A percentile compares a stretch with the other conserved stretches of the same genome.
Evolutionary conservation across 805 yeast species (phyloP).

Genomic region (Vanderwaltozyma tropicalis): DNA sequence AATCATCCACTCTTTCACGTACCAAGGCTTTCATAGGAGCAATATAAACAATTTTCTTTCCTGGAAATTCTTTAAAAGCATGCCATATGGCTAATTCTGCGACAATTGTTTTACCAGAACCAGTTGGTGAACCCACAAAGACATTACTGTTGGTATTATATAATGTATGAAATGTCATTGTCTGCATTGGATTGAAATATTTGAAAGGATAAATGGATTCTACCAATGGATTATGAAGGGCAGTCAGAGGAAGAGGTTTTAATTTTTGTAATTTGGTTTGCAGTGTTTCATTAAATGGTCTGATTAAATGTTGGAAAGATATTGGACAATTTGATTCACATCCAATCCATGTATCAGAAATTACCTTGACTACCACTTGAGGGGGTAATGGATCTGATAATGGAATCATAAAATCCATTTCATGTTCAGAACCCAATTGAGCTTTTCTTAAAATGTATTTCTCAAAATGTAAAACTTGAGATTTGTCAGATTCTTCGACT

Average conservation of each 20-base stretch:
- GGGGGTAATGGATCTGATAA: conserved; percentile 81
- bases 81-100: conserved; percentile 97
- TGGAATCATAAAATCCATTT: conserved; percentile 88
- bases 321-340: conserved; percentile 66
- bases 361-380: conserved; percentile 67
- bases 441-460: conserved; percentile 58
- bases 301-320: conserved; percentile 80
- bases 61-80: conserved; percentile 75
- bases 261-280: conserved; percentile 70
- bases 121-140: conserved; percentile 96
- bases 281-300: conserved; percentile 80
- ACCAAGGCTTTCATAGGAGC: conserved; percentile 94
- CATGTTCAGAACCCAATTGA: conserved; percentile 47
- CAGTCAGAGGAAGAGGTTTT: conserved; percentile 79
- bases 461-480: conserved; percentile 71
- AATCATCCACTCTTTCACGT: conserved; percentile 91
- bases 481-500: conserved; percentile 74
- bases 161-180: conserved; percentile 86
- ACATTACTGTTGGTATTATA: conserved; percentile 72
- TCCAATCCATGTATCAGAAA: conserved; percentile 87
- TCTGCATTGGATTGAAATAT: conserved; percentile 97
- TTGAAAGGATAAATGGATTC: conserved; percentile 69
- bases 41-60: conserved; percentile 78
- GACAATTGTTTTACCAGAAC: conserved; percentile 95
- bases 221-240: conserved; percentile 56